Conservation (phyloP, 2,329 filamentous ascomycete species). For the Metarhizium brunneum region DNA sequence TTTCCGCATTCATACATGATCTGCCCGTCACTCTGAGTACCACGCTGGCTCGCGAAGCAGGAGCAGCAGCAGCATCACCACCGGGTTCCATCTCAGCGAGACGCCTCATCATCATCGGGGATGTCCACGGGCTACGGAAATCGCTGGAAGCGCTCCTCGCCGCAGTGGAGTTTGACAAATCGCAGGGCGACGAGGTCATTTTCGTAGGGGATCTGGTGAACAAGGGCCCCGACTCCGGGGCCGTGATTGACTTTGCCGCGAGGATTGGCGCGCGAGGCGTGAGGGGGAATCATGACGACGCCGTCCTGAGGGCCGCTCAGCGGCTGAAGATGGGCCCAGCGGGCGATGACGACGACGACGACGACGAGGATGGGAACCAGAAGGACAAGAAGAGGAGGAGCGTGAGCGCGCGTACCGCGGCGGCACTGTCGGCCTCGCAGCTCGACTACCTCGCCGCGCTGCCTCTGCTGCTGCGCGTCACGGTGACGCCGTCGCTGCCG, state of each 20-base stretch:
- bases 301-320: slow-evolving; percentile 32
- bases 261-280: slow-evolving; percentile 63
- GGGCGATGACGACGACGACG: no score
- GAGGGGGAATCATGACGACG: slow-evolving; percentile 82
- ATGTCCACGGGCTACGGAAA: slow-evolving; percentile 74
- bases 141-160: slow-evolving; percentile 55
- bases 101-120: slow-evolving; percentile 62
- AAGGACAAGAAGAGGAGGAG: background rate
- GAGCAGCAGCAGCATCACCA: background rate
- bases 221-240: slow-evolving; percentile 73
- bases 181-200: slow-evolving; percentile 54
- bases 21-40: background rate
- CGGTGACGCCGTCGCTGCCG: background rate
- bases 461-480: background rate
- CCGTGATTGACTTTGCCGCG: slow-evolving; percentile 66
- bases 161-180: slow-evolving; percentile 51
- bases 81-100: background rate
- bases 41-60: background rate
- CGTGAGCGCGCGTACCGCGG: background rate
- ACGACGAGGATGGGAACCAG: no score
- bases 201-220: slow-evolving; percentile 68
- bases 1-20: background rate
- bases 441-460: background rate
- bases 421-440: background rate
- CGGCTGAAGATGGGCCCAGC: no score